Evolutionary conservation across 2,329 filamentous ascomycete genomes (phyloP).

Genomic region (Ophiostoma novo-ulmi): DNA sequence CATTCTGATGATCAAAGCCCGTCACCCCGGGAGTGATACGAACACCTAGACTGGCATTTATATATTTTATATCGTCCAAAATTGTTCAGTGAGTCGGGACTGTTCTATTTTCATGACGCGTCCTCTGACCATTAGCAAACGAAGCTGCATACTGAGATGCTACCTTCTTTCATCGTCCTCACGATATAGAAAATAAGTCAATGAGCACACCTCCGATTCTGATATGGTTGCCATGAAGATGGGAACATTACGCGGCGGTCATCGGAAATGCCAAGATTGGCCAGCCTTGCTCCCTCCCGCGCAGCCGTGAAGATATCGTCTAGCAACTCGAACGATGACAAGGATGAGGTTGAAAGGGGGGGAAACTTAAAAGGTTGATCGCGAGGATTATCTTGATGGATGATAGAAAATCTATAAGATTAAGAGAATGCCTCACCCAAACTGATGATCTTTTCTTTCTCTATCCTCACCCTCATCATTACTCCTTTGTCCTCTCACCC

Average conservation of each 20-base stretch:
- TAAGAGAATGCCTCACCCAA: not conserved
- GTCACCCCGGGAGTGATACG: not conserved
- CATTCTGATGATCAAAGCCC: not conserved
- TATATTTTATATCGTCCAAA: not conserved
- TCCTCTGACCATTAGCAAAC: not conserved
- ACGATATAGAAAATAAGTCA: not conserved
- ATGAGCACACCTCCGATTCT: not conserved
- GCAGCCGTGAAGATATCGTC: constrained; percentile 1
- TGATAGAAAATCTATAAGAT: not conserved
- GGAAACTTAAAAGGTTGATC: not conserved
- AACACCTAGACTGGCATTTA: not conserved
- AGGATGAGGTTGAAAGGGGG: not conserved
- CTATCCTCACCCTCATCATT: not conserved
- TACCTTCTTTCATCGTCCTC: not conserved
- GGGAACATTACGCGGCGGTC: not conserved
- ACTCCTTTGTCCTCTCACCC: not conserved
- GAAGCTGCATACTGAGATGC: not conserved
- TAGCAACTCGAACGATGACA: not conserved
- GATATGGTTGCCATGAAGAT: not conserved
- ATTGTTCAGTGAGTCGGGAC: not conserved
- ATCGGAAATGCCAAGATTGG: not conserved
- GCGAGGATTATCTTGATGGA: not conserved
- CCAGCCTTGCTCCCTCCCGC: not conserved
- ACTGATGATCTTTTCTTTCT: not conserved
- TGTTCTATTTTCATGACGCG: constrained; percentile 2